A percentile compares a stretch with the other conserved stretches of the same genome.
phyloP scores from a whole-genome alignment of 345 rosid species.

The Eucalyptus regnans region DNA sequence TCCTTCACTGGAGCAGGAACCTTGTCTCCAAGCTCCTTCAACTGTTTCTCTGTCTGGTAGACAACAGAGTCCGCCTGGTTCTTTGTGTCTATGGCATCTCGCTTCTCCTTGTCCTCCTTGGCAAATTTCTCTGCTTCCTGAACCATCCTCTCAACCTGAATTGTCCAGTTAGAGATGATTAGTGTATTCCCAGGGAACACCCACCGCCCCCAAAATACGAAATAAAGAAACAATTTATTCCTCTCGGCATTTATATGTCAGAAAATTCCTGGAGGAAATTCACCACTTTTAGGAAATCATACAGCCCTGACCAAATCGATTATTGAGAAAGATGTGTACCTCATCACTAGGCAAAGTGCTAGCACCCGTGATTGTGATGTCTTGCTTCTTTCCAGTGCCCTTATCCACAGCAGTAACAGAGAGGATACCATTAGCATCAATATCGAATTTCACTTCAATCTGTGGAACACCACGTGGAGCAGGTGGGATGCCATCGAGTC shows the following conservation, averaged over 20 bases:
- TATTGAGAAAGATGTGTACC: conserved; percentile 19
- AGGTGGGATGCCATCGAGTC: conserved; percentile 41
- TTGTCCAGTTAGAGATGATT: background rate
- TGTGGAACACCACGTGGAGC: conserved; percentile 50
- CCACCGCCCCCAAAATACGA: background rate
- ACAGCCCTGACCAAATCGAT: background rate
- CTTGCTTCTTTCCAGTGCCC: conserved; percentile 51
- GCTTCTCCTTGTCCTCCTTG: conserved; percentile 87
- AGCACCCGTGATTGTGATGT: conserved; percentile 45
- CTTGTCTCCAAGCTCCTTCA: conserved; percentile 86
- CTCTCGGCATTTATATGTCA: background rate
- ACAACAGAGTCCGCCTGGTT: conserved; percentile 91
- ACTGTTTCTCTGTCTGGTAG: conserved; percentile 94
- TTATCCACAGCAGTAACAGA: conserved; percentile 38
- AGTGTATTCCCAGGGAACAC: background rate
- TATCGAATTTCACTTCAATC: conserved; percentile 40
- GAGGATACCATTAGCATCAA: conserved; percentile 47
- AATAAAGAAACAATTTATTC: background rate
- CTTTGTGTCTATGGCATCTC: conserved; percentile 96
- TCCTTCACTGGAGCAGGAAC: conserved; percentile 82
- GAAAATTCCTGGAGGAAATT: background rate
- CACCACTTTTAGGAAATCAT: background rate
- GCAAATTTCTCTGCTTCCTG: conserved; percentile 82
- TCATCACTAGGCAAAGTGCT: conserved; percentile 88
- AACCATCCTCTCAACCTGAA: conserved; percentile 84